Evolutionary conservation across 768 basidiomycete species (phyloP), one percentile per base, ranked within the genome.

Genomic region (Collybiopsis confluens): DNA sequence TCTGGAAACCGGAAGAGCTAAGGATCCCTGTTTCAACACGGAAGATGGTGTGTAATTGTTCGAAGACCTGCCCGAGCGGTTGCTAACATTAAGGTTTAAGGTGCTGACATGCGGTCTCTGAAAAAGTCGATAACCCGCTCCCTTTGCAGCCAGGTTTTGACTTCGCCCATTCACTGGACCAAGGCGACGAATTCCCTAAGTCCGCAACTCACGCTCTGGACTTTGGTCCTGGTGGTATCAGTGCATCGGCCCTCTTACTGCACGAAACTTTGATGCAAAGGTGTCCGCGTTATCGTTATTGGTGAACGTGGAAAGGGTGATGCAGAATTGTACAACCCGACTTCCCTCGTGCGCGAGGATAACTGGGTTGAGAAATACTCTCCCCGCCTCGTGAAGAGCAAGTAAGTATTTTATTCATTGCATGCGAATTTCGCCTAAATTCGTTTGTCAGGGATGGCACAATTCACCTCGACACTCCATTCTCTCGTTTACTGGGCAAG

Each of bases 401-500:
- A 88, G 94, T 92, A 68, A 44, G 79, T 74, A 13, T 20, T 52
- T n/a, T 26, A 23, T 35, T 57, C 43, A 54, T 47, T 2, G 59
- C 53, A 4, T 43, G 20, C 35, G 7, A 26, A 8, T 35, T 26
- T 26, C 43, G 16, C 58, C 66, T 16, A 58, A 54, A 33, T 13
- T 15, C 16, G 6, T 15, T 58, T 50, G 33, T n/a, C 56, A 96
- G 91, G 60, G 93, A 98, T 70, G 97, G 97, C 33, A 85, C 82
- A 57, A 74, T 98, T 50, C 87, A 95, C 68, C 79, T 99, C 62
- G 93, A 99, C 69, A 98, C 96, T 0, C 89, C 93, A 3, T 96
- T 98, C 80, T 96, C 95, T 45, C 90, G 97, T 56, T 81, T 99
- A 41, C 71, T 99, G 40, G 92, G 93, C 62, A 99, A 98, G 73